phyloP scores from a whole-genome alignment of 2,329 filamentous ascomycete species.

The Cercospora sp. region DNA sequence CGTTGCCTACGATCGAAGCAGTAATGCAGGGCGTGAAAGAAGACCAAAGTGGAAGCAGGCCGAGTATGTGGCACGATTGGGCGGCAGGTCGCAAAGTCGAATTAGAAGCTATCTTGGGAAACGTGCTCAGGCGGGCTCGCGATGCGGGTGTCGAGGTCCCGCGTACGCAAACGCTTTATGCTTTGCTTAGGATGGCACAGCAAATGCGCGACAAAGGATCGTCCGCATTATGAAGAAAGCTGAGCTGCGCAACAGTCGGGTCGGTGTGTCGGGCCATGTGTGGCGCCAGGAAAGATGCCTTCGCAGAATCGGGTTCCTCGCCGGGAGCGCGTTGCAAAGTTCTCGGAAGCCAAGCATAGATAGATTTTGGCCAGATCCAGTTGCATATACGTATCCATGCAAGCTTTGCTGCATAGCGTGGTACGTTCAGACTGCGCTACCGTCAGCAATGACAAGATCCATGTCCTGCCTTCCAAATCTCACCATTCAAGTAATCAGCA shows the following conservation, averaged over 20 bases:
- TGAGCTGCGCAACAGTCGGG: background rate
- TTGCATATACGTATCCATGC: background rate
- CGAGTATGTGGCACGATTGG: constrained; percentile 69
- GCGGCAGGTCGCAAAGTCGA: constrained; percentile 65
- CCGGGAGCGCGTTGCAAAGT: background rate
- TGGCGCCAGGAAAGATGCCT: background rate
- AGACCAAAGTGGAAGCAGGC: constrained; percentile 62
- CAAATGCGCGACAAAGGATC: constrained; percentile 41
- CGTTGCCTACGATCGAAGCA: constrained; percentile 62
- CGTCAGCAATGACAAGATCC: background rate
- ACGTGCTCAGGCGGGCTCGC: constrained; percentile 65
- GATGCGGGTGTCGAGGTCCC: constrained; percentile 64
- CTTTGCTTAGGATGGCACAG: constrained; percentile 63
- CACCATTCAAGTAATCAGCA: constrained; percentile 71
- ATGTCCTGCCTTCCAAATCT: constrained; percentile 29
- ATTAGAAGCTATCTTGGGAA: constrained; percentile 70
- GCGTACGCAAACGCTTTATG: constrained; percentile 65
- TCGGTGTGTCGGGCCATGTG: background rate
- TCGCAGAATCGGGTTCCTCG: background rate
- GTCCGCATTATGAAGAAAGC: background rate
- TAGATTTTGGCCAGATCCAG: background rate
- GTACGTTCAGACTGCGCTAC: background rate
- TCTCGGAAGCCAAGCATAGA: background rate
- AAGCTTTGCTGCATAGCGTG: background rate
- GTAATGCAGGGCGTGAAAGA: constrained; percentile 63